These are phyloP conservation scores for Chamaecrista fasciculata DNA, from an alignment of 306 rosid species.

Conservation along the genomic window DNA sequence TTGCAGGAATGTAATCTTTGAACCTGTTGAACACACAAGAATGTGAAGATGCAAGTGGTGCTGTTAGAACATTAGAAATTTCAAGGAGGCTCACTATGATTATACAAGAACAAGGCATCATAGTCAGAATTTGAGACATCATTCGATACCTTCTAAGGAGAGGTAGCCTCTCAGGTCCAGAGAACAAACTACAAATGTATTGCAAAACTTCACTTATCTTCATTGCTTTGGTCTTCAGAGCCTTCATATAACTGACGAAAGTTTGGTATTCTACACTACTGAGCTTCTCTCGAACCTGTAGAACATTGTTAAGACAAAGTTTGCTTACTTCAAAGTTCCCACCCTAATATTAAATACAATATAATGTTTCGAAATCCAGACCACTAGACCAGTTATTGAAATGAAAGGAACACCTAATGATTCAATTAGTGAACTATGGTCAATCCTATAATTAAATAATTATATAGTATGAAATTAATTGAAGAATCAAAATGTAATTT, in stretches of 20 bases:
- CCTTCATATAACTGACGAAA: conserved; percentile 82
- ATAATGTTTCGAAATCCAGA: neutral
- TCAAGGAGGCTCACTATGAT: neutral
- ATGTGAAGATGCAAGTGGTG: conserved; percentile 18
- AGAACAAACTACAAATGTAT: conserved; percentile 68
- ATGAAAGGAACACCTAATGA: neutral
- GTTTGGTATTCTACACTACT: conserved; percentile 65
- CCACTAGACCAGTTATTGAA: neutral
- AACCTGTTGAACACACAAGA: conserved; percentile 58
- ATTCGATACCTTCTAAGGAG: conserved; percentile 62
- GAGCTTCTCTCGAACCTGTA: conserved; percentile 81
- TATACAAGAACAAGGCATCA: conserved; percentile 4
- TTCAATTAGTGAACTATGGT: neutral
- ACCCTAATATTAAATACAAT: neutral
- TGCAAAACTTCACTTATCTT: conserved; percentile 69
- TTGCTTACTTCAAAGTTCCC: conserved; percentile 21
- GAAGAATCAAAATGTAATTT: no score
- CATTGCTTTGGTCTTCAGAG: conserved; percentile 85
- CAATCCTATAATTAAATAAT: neutral
- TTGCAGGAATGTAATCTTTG: conserved; percentile 80
- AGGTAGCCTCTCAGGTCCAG: conserved; percentile 71
- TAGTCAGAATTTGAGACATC: conserved; percentile 11
- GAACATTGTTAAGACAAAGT: conserved; percentile 26
- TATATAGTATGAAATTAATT: neutral
- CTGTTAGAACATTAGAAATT: conserved; percentile 18